Percentiles rank a stretch among this genome's conserved stretches.
Evolutionary conservation across 2,329 filamentous ascomycete species (phyloP).

Genomic region (Botrytis fragariae): DNA sequence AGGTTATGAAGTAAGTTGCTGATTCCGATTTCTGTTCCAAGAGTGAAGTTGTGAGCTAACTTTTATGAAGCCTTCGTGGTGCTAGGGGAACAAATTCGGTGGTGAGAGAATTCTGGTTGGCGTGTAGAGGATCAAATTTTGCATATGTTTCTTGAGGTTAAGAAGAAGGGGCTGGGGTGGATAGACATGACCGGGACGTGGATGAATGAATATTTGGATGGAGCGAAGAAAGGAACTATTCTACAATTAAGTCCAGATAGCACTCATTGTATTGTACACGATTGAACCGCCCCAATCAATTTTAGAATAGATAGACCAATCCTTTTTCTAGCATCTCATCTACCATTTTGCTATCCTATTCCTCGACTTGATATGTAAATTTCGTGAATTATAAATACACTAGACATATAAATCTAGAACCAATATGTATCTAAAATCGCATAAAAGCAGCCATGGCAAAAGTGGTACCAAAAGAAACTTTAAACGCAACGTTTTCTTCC

Average conservation of each 20-base stretch:
- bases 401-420: neutral
- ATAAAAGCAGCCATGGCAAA: slow-evolving; percentile 69
- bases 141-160: slow-evolving; percentile 51
- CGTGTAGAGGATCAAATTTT: slow-evolving; percentile 59
- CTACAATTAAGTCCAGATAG: neutral
- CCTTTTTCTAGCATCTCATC: slow-evolving; percentile 42
- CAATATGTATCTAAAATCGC: slow-evolving; percentile 46
- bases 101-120: slow-evolving; percentile 71
- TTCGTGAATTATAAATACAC: neutral
- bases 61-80: slow-evolving; percentile 55
- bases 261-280: neutral
- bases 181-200: neutral
- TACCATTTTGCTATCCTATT: slow-evolving; percentile 52
- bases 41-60: neutral
- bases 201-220: neutral
- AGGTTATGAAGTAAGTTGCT: slow-evolving; percentile 56
- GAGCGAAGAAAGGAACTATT: neutral
- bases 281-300: neutral
- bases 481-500: slow-evolving; percentile 42
- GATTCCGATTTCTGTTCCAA: neutral
- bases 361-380: neutral
- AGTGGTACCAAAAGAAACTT: slow-evolving; percentile 63
- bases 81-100: slow-evolving; percentile 62
- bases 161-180: neutral
- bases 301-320: neutral